Evolutionary conservation across 805 yeast genomes (phyloP).

Genomic region (Pichia kluyveri): DNA sequence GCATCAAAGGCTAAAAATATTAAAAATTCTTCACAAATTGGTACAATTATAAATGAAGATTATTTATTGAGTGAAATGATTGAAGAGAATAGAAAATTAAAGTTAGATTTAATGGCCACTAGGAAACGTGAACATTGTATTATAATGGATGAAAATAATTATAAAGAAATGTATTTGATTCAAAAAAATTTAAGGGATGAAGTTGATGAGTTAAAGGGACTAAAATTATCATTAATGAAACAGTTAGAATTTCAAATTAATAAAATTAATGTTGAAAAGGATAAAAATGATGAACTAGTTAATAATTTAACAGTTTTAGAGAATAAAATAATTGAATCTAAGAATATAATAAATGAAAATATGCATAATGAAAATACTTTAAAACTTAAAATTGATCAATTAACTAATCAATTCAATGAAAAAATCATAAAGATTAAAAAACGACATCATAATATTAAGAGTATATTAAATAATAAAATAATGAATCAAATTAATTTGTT

Average conservation of each 20-base stretch:
- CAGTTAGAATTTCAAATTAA: conserved; percentile 10
- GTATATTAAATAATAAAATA: not conserved
- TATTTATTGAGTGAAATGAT: conserved; percentile 37
- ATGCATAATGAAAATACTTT: conserved; percentile 9
- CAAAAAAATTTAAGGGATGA: conserved; percentile 42
- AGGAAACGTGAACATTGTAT: conserved; percentile 53
- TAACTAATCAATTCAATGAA: conserved; percentile 1
- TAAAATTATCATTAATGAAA: conserved; percentile 28
- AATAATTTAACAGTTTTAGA: conserved; percentile 18
- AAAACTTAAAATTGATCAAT: not conserved
- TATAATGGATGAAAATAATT: conserved; percentile 51
- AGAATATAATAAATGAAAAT: conserved; percentile 24
- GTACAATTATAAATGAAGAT: conserved; percentile 34
- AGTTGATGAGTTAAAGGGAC: conserved; percentile 36
- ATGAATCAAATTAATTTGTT: not conserved
- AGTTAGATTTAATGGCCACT: conserved; percentile 51
- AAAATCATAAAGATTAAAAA: not conserved
- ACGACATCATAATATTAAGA: not conserved
- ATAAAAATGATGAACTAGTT: conserved; percentile 15
- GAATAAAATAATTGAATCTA: conserved; percentile 22
- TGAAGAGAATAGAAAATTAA: conserved; percentile 35
- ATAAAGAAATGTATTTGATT: conserved; percentile 40
- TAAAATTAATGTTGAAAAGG: conserved; percentile 13
- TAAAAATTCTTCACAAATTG: conserved; percentile 41
- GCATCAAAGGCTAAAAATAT: conserved; percentile 50